phyloP scores from a whole-genome alignment of 495 filamentous ascomycete genomes.

The Aspergillus incahuasiensis region DNA sequence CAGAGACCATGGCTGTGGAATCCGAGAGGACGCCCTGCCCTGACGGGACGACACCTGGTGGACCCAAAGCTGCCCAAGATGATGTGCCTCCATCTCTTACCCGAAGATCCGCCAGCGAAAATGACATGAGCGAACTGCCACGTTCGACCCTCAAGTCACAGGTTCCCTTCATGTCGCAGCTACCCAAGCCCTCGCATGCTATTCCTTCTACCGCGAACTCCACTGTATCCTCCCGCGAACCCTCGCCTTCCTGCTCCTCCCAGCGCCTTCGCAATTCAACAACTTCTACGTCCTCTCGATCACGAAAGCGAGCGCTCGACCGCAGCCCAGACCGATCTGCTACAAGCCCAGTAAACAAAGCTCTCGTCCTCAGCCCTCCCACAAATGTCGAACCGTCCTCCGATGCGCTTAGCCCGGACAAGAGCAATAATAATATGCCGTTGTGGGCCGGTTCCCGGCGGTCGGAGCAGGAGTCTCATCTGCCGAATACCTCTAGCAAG shows the following conservation, averaged over 20 bases:
- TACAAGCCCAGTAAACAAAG: slow-evolving; percentile 52
- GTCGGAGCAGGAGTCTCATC: slow-evolving; percentile 33
- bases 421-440: slow-evolving; percentile 55
- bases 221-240: slow-evolving; percentile 46
- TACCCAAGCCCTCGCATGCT: slow-evolving; percentile 35
- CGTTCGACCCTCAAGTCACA: slow-evolving; percentile 30
- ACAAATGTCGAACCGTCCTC: slow-evolving; percentile 49
- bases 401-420: slow-evolving; percentile 59
- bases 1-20: slow-evolving; percentile 40
- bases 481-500: slow-evolving; percentile 43
- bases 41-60: slow-evolving; percentile 31
- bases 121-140: slow-evolving; percentile 31
- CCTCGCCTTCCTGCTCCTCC: slow-evolving; percentile 41
- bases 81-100: slow-evolving; percentile 25
- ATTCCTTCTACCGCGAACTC: slow-evolving; percentile 39
- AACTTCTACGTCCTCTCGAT: slow-evolving; percentile 41
- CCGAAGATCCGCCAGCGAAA: slow-evolving; percentile 28
- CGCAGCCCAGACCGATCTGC: slow-evolving; percentile 58
- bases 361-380: slow-evolving; percentile 49
- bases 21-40: slow-evolving; percentile 43
- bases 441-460: slow-evolving; percentile 53
- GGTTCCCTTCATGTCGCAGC: slow-evolving; percentile 27
- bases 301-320: slow-evolving; percentile 68
- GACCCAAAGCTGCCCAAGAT: slow-evolving; percentile 29
- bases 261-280: slow-evolving; percentile 32